Evolutionary conservation across 2,329 filamentous ascomycete species (phyloP).

Genomic region (Aschersonia sp.): DNA sequence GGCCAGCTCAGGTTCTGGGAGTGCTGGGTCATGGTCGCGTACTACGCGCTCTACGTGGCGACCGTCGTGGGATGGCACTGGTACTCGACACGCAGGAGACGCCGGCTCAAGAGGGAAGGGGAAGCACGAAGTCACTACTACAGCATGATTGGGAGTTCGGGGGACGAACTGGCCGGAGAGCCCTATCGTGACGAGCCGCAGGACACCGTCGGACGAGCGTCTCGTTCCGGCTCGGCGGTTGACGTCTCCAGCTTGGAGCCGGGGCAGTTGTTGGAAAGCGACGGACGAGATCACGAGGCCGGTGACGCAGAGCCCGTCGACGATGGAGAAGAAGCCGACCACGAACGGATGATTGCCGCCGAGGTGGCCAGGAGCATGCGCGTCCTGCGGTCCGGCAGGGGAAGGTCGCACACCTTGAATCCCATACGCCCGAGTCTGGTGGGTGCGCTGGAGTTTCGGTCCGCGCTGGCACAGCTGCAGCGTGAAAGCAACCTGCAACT

Average conservation of each 20-base stretch:
- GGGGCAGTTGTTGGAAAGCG: constrained; percentile 32
- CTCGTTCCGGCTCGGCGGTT: constrained; percentile 6
- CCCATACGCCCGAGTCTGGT: constrained; percentile 87
- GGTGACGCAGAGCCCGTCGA: constrained; percentile 27
- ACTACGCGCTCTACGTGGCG: constrained; percentile 79
- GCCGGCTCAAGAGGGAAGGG: constrained; percentile 48
- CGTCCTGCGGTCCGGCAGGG: constrained; percentile 49
- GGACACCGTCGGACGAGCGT: constrained; percentile 9
- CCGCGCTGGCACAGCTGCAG: constrained; percentile 75
- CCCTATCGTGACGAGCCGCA: constrained; percentile 49
- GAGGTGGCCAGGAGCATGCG: constrained; percentile 93
- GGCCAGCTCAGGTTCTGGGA: constrained; percentile 79
- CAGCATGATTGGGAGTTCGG: constrained; percentile 30
- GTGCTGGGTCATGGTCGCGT: constrained; percentile 75
- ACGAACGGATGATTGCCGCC: constrained; percentile 54
- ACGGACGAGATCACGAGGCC: constrained; percentile 16
- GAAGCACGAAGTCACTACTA: constrained; percentile 64
- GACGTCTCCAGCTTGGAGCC: constrained; percentile 31
- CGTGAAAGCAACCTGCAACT: constrained; percentile 64
- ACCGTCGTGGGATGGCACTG: constrained; percentile 90
- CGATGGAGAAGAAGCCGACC: constrained; percentile 30
- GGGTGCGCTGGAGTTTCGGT: constrained; percentile 84
- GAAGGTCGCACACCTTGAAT: constrained; percentile 53
- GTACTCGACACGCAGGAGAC: constrained; percentile 51
- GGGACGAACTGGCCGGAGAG: constrained; percentile 38